Evolutionary conservation across 2,329 filamentous ascomycete species (phyloP), one percentile per base, ranked within the genome.

Genomic region (Aureobasidium namibiae): DNA sequence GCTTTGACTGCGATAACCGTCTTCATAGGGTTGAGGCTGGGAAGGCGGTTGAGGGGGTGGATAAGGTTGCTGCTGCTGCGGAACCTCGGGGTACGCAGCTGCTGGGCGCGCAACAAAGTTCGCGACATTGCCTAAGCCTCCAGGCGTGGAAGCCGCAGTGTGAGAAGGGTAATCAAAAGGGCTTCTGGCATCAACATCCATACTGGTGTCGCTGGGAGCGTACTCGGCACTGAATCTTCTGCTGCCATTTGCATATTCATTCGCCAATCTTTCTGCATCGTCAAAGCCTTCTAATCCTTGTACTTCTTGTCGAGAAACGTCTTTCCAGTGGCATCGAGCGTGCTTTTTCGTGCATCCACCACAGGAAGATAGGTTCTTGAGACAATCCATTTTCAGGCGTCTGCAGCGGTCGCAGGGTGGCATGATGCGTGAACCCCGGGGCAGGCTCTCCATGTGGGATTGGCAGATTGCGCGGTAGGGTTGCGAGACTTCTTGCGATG

Each of bases 321-420:
- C 84, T 65, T 86, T 88, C 90, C 90, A 95, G 14, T 85, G 86
- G 70, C 90, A 95, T 67, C 91, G 92, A 21, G 89, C 89, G 69
- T 95, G 90, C 70, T 95, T 95, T 70, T 89, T 92, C 0, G 90
- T 95, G 71, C 90, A 95, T 23, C 89, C 90, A 71, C 87, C 84
- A 68, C 91, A 95, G 9, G 90, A 89, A 0, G 90, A 95, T 39
- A 94, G 77, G 63, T 95, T 89, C 73, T 95, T 95, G 49, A 92
- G 77, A 63, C 90, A 95, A 60, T 90, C 84, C 75, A 91, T 89
- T 64, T 88, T 85, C 16, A 95, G 77, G 31, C 90, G 81, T 45
- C 90, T 81, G 69, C 90, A 95, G 38, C 90, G 80, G 69, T 95
- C 91, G 68, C 90, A 95, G 0, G 90, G 89, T 10, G 90, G 91